phyloP scores from a whole-genome alignment of 2,329 filamentous ascomycete genomes.

The Aspergillus spinulosporus region DNA sequence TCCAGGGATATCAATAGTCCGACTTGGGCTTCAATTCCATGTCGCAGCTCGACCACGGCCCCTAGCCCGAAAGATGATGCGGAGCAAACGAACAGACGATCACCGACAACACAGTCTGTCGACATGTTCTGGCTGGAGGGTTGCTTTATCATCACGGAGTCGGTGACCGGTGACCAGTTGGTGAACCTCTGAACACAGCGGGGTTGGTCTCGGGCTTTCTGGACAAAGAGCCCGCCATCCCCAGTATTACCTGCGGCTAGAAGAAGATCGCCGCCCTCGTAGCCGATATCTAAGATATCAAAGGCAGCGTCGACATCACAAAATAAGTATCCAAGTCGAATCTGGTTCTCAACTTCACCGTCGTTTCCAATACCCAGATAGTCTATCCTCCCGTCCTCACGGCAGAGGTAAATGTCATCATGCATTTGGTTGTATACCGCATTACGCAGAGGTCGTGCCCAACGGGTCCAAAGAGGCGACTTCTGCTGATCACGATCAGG shows the following conservation, averaged over 20 bases:
- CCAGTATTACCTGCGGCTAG: conserved; percentile 77
- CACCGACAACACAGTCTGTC: conserved; percentile 40
- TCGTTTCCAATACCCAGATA: conserved; percentile 67
- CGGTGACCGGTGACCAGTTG: conserved; percentile 59
- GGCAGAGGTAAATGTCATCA: conserved; percentile 81
- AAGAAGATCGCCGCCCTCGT: conserved; percentile 71
- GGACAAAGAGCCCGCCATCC: conserved; percentile 73
- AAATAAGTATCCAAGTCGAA: conserved; percentile 64
- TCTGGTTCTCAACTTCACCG: conserved; percentile 55
- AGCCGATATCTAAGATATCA: conserved; percentile 65
- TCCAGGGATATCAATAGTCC: conserved; percentile 47
- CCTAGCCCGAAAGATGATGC: conserved; percentile 61
- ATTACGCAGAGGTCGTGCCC: conserved; percentile 74
- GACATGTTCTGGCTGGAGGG: conserved; percentile 19
- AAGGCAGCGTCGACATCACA: conserved; percentile 81
- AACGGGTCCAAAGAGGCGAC: conserved; percentile 73
- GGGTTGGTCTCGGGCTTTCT: conserved; percentile 58
- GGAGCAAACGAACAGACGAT: conserved; percentile 66
- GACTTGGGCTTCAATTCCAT: conserved; percentile 69
- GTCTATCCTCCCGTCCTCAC: conserved; percentile 81
- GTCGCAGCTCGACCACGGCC: conserved; percentile 66
- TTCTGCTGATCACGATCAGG: conserved; percentile 27
- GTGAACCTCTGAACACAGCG: conserved; percentile 62
- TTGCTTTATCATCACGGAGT: conserved; percentile 40
- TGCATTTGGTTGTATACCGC: conserved; percentile 61